Base-by-base conservation (phyloP, 2,329 filamentous ascomycete species). In the Penicillium sp. region DNA sequence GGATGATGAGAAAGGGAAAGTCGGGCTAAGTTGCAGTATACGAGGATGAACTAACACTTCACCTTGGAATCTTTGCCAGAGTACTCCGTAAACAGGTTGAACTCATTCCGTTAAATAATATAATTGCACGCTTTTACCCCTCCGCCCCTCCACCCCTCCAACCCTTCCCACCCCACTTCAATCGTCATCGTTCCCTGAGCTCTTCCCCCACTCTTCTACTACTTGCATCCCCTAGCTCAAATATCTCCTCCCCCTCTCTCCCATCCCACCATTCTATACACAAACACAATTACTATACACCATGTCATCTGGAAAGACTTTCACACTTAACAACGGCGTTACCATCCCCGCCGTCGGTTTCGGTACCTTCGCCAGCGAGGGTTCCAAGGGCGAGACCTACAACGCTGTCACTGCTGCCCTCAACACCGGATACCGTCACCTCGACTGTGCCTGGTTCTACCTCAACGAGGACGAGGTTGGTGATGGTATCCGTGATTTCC, bases 311-410 rank as follows among this genome's bases (percentile, higher is more conserved):
- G 77, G 70, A 57, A 61, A 65, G 52, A 74, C 72, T 38, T 80
- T 76, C 70, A 78, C 68, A 55, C 73, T 82, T 43, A 77, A 69
- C 73, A 81, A 80, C 63, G 79, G 78, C 59, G 78, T 84, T 51
- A 76, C 75, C 64, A 81, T 85, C 57, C 82, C 82, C 53, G 81
- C 75, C 40, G 70, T 85, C 28, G 82, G 82, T 22, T 85, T 86
- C 60, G 82, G 82, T 58, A 85, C 82, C 58, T 85, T 84, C 62
- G 79, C 81, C 66, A 86, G 79, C 67, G 84, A 88, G 71, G 84
- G 82, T 49, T 65, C 74, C 54, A 73, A 75, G 57, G 80, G 80
- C 33, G 79, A 82, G 71, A 78, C 78, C 37, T 82, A 83, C 72
- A 75, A 72, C 49, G 76, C 76, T 30, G 74, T 76, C 47, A 65